Evolutionary conservation across 1,139 yeast species (phyloP), one percentile per base, ranked within the genome.

Genomic region (Groenewaldozyma sp.): DNA sequence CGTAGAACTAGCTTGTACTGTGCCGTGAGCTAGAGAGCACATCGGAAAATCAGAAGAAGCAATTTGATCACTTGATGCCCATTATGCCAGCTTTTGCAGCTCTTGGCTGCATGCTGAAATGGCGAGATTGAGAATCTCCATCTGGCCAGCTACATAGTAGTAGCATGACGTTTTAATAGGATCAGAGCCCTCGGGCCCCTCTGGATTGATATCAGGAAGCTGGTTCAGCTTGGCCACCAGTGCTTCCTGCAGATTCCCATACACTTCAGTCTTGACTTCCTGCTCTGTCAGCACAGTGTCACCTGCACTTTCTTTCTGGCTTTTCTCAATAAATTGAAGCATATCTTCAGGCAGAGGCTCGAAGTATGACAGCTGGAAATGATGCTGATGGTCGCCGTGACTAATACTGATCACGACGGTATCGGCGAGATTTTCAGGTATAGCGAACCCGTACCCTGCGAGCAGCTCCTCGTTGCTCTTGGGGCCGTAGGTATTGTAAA

Each of bases 401-500:
- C 13, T 16, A 9, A 29, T 18, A 7, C n/a, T 72, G 39, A 76
- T 62, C 0, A 82, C 76, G 1, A 82, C 76, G 2, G 74, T 61
- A 50, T 87, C 95, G 35, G 74, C 73, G 1, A 63, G 57, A 53
- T 84, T 86, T 31, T 71, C 62, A 18, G 73, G 72, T 2, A 81
- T 40, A 19, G 78, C 75, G 60, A 86, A 86, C 0, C 95, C 96
- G 51, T 73, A 73, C 2, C 72, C 73, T 28, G 63, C 51, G 26
- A 73, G 48, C 19, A 80, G 64, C 50, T 84, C 95, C 52, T 82
- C 86, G 54, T 87, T 87, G 0, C 93, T 80, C 55, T 86, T 87
- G 44, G 78, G 74, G 1, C 97, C 97, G 58, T 88, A 87, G 58
- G 83, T 86, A 57, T 87, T 86, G 57, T 60, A 79, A 1, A 86